Conservation (phyloP, 164 flowering plant genomes). For the Amborella trichopoda region DNA sequence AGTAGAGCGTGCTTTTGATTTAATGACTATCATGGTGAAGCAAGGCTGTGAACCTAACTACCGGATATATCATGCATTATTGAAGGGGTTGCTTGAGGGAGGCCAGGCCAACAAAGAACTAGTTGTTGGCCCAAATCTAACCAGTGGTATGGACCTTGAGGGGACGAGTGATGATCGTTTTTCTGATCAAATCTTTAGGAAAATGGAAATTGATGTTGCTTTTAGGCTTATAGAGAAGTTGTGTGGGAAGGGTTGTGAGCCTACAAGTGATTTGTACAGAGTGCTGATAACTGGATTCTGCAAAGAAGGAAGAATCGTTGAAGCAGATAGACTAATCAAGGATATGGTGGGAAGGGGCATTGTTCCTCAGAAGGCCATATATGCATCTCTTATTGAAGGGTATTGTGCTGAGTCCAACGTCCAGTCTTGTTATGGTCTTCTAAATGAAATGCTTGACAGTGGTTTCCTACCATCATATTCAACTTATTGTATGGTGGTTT, state of each 20-base stretch:
- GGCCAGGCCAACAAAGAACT: constrained; percentile 29
- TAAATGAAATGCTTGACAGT: constrained; percentile 1
- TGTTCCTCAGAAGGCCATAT: constrained; percentile 1
- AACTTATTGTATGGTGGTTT: constrained; percentile 1
- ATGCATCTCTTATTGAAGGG: constrained; percentile 5
- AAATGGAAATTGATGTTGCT: constrained; percentile 6
- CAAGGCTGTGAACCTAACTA: constrained; percentile 13
- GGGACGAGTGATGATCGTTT: constrained; percentile 37
- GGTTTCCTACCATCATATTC: constrained; percentile 7
- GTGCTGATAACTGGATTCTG: constrained; percentile 3
- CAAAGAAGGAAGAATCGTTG: constrained; percentile 6
- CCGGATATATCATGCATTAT: constrained; percentile 10
- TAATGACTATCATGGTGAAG: constrained; percentile 13
- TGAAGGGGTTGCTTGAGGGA: constrained; percentile 21
- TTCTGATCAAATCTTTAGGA: constrained; percentile 3
- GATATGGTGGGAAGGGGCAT: constrained; percentile 7
- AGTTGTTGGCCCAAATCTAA: constrained; percentile 29
- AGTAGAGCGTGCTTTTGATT: constrained; percentile 16
- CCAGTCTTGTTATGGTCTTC: constrained; percentile 3
- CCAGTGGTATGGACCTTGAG: constrained; percentile 32
- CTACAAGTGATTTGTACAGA: constrained; percentile 4
- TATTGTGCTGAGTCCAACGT: background rate
- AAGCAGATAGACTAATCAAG: constrained; percentile 5
- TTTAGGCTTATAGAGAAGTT: constrained; percentile 4
- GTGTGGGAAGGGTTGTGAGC: no score